phyloP scores from a whole-genome alignment of 108 stramenopile species.

The Bacterosira constricta region DNA sequence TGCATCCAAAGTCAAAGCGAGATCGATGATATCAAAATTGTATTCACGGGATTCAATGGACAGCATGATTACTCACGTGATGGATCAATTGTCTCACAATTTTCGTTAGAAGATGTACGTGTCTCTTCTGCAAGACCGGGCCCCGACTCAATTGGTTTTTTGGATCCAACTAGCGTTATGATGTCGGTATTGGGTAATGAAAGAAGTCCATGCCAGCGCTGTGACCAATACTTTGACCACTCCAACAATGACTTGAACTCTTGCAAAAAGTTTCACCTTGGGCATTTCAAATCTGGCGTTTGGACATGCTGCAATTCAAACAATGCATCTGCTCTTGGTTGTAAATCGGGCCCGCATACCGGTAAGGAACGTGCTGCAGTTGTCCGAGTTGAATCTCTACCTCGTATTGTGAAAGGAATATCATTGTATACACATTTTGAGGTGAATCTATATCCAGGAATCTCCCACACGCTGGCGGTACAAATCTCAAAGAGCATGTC shows the following conservation, averaged over 20 bases:
- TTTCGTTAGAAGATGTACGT: constrained; percentile 47
- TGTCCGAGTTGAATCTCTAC: constrained; percentile 46
- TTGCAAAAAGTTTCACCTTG: constrained; percentile 45
- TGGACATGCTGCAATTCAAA: constrained; percentile 48
- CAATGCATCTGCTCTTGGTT: constrained; percentile 29
- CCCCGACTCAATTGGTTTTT: constrained; percentile 46
- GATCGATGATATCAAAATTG: constrained; percentile 47
- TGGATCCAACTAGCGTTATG: constrained; percentile 41
- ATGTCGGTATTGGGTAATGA: constrained; percentile 34
- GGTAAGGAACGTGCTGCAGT: constrained; percentile 56
- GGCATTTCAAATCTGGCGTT: constrained; percentile 11
- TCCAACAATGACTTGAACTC: constrained; percentile 37
- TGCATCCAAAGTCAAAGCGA: constrained; percentile 40
- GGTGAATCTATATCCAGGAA: constrained; percentile 55
- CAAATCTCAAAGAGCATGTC: constrained; percentile 54
- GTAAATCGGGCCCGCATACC: constrained; percentile 52
- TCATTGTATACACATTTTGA: constrained; percentile 53
- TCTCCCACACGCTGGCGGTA: constrained; percentile 37
- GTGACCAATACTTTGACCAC: constrained; percentile 46
- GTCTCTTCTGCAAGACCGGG: constrained; percentile 39
- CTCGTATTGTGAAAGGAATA: constrained; percentile 48
- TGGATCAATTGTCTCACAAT: constrained; percentile 34
- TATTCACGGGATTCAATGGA: constrained; percentile 48
- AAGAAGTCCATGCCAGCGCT: constrained; percentile 47
- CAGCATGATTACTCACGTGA: constrained; percentile 42